A percentile compares a stretch with the other conserved stretches of the same genome.
phyloP scores from a whole-genome alignment of 805 yeast genomes.

The Candida yuanshanica region DNA sequence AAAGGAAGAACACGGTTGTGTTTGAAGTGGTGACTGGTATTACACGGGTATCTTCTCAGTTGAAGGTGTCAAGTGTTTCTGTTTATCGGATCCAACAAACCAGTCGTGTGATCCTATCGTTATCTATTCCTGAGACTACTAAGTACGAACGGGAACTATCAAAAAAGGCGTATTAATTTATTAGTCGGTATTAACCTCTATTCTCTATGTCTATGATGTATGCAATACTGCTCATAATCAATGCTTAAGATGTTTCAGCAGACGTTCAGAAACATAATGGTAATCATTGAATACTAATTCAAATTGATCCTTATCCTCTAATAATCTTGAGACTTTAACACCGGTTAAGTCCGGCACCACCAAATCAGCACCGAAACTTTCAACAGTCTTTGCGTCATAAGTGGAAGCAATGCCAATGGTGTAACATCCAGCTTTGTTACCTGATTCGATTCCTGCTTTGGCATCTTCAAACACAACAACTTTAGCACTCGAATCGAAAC shows the following conservation, averaged over 20 bases:
- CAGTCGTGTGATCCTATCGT: too few species aligned
- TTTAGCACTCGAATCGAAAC: constrained; percentile 30
- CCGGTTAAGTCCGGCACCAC: constrained; percentile 66
- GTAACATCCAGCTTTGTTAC: constrained; percentile 76
- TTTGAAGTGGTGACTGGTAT: too few species aligned
- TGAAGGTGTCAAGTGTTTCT: too few species aligned
- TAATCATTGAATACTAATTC: constrained; percentile 33
- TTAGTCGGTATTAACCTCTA: too few species aligned
- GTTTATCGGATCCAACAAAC: too few species aligned
- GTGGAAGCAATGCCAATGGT: constrained; percentile 83
- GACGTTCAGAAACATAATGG: constrained; percentile 10
- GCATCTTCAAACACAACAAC: constrained; percentile 82
- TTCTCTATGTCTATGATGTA: too few species aligned
- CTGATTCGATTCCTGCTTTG: constrained; percentile 82
- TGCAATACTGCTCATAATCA: too few species aligned
- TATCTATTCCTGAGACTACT: too few species aligned
- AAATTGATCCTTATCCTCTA: constrained; percentile 33
- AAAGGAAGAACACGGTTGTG: too few species aligned
- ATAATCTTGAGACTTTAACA: constrained; percentile 53
- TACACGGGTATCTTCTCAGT: too few species aligned
- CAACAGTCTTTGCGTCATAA: constrained; percentile 58
- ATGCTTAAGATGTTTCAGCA: background rate
- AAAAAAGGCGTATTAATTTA: too few species aligned
- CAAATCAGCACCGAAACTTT: constrained; percentile 71
- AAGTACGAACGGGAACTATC: too few species aligned